Percentiles rank a stretch among this genome's conserved stretches.
phyloP scores from a whole-genome alignment of 352 stramenopile genomes.

The Phytophthora rubi region DNA sequence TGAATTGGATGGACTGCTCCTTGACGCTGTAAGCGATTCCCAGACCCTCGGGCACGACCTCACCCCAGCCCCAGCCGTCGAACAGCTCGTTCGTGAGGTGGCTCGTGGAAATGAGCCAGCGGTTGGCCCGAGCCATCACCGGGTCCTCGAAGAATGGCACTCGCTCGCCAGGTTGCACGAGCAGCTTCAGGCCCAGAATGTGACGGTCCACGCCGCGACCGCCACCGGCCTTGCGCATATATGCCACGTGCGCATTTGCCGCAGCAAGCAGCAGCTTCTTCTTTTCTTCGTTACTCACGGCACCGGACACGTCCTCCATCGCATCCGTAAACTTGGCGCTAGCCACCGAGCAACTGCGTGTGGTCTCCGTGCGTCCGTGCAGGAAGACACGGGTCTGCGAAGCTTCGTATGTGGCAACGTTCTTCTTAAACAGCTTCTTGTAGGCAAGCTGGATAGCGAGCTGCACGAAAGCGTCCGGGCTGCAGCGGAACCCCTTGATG shows the following conservation, averaged over 20 bases:
- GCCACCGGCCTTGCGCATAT: slow-evolving; percentile 74
- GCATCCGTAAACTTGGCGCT: slow-evolving; percentile 88
- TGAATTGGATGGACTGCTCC: slow-evolving; percentile 80
- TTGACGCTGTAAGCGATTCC: slow-evolving; percentile 88
- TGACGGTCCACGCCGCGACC: slow-evolving; percentile 94
- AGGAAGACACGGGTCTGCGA: slow-evolving; percentile 94
- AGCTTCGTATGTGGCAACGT: slow-evolving; percentile 94
- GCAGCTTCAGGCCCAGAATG: slow-evolving; percentile 90
- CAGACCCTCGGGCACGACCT: slow-evolving; percentile 80
- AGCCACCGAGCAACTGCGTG: slow-evolving; percentile 79
- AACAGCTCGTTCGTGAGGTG: slow-evolving; percentile 86
- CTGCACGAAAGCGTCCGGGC: slow-evolving; percentile 96
- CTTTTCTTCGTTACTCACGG: slow-evolving; percentile 45
- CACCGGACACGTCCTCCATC: slow-evolving; percentile 65
- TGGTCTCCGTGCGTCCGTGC: slow-evolving; percentile 95
- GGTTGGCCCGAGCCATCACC: slow-evolving; percentile 65
- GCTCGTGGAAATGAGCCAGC: slow-evolving; percentile 84
- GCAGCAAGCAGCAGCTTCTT: slow-evolving; percentile 51
- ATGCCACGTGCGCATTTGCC: slow-evolving; percentile 58
- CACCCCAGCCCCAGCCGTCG: slow-evolving; percentile 85
- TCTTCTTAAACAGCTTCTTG: slow-evolving; percentile 71
- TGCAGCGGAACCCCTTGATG: slow-evolving; percentile 92
- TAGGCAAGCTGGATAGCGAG: slow-evolving; percentile 95
- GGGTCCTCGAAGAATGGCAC: slow-evolving; percentile 80
- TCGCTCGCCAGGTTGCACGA: slow-evolving; percentile 54